Evolutionary conservation across 495 filamentous ascomycete genomes (phyloP).

Genomic region (Penicillium cataractarum): DNA sequence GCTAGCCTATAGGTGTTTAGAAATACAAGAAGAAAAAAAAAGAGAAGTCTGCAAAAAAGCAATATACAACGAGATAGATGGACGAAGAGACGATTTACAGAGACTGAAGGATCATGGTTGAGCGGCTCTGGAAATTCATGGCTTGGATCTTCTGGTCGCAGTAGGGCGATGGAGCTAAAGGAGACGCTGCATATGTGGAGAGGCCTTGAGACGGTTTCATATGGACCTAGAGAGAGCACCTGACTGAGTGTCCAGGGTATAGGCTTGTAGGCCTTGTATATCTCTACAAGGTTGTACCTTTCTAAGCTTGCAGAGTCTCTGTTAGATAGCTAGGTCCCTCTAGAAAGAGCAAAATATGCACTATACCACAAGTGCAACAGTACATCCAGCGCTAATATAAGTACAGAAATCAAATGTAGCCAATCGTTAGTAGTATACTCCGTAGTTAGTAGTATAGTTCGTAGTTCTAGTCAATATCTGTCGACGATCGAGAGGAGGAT

Average conservation of each 20-base stretch:
- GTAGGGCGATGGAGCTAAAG: not conserved
- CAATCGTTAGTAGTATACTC: too few species aligned
- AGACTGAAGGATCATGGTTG: not conserved
- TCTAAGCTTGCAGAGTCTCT: not conserved
- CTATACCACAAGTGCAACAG: not conserved
- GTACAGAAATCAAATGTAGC: not conserved
- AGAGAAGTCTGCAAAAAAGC: not conserved
- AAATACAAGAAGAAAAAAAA: not conserved
- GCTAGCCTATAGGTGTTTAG: not conserved
- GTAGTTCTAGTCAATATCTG: too few species aligned
- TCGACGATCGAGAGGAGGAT: constrained; percentile 2
- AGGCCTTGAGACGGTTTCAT: not conserved
- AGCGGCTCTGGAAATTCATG: not conserved
- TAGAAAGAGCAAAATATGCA: not conserved
- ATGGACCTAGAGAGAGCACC: not conserved
- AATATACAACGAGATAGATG: not conserved
- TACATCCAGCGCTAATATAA: not conserved
- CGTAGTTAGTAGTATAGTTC: too few species aligned
- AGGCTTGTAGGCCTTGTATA: not conserved
- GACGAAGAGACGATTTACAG: not conserved
- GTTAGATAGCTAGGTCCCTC: not conserved
- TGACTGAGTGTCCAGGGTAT: not conserved
- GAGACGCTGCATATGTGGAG: not conserved
- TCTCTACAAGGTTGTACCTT: not conserved
- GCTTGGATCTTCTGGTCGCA: not conserved